Base-by-base conservation (phyloP, 75 land plant genomes). In the Picea sitchensis region DNA sequence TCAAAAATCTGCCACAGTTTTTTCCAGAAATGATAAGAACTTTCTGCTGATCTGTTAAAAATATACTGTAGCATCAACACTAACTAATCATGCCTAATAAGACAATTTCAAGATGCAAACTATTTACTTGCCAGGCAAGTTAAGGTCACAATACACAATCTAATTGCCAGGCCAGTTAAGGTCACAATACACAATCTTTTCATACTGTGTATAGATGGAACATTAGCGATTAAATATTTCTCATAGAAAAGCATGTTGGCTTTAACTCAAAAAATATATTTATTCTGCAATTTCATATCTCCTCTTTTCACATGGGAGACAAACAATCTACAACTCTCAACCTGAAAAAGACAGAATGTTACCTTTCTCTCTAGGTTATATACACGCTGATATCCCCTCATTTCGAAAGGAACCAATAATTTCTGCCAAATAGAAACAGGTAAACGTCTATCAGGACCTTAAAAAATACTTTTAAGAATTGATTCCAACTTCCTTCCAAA, bases 341-440 rank as follows among this genome's bases (percentile, higher is more conserved):
- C 56, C 21, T 7, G 32, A 18, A 76, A 56, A 21, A 14, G 26
- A 81, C 6, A 18, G 47, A 20, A 65, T 21, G 15, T 20, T 84
- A 93, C 98, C 91, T 79, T 88, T 57, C 80, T 95, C 79, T 93
- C 96, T 77, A 95, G 78, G 81, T 95, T 95, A 81, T 93, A 95
- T 9, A 95, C 92, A 54, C 94, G 87, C 77, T 91, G 94, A 81
- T 84, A 87, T 12, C 98, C 98, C 14, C 98, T 88, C 98, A 95
- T 95, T 80, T 95, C 92, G 77, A 95, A 90, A 20, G 98, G 98
- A 14, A 95, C 80, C 61, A 93, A 59, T 63, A 95, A 74, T 83
- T 84, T 95, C 98, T 95, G 90, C 83, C 84, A n/a, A 23, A 76
- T 15, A 26, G 76, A 65, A 41, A 32, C 36, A 71, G 23, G 4